These are phyloP conservation scores for Lactarius deliciosus DNA, from an alignment of 768 basidiomycete genomes.

Conservation along the genomic window DNA sequence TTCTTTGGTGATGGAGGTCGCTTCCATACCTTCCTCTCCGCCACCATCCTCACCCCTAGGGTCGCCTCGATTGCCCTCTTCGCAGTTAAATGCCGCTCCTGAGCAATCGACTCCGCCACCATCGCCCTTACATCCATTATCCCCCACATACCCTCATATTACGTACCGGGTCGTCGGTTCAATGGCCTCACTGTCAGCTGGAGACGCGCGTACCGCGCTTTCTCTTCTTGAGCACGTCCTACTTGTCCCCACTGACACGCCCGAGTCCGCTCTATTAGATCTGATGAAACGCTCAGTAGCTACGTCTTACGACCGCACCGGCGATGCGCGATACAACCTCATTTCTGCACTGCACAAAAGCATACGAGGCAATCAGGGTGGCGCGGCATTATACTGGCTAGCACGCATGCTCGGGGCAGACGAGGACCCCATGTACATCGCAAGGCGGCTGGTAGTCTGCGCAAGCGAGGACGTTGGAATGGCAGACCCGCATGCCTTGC, in stretches of 20 bases:
- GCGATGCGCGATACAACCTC: constrained; percentile 78
- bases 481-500: constrained; percentile 72
- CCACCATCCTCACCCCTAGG: constrained; percentile 13
- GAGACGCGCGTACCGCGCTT: constrained; percentile 79
- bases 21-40: constrained; percentile 4
- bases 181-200: constrained; percentile 55
- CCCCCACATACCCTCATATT: constrained; percentile 41
- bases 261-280: constrained; percentile 53
- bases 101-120: not conserved
- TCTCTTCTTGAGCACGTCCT: constrained; percentile 76
- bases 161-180: constrained; percentile 48
- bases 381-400: constrained; percentile 86
- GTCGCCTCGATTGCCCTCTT: constrained; percentile 15
- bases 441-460: constrained; percentile 71
- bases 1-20: not conserved
- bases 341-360: constrained; percentile 85
- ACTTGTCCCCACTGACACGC: constrained; percentile 40
- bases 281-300: constrained; percentile 62
- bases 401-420: constrained; percentile 79
- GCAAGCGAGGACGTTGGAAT: constrained; percentile 87
- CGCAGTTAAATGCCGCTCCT: constrained; percentile 25
- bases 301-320: constrained; percentile 70
- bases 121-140: constrained; percentile 7
- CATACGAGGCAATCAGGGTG: constrained; percentile 71
- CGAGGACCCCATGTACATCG: constrained; percentile 80